Evolutionary conservation across 2,329 filamentous ascomycete species (phyloP).

Genomic region (Colletotrichum cuscutae): DNA sequence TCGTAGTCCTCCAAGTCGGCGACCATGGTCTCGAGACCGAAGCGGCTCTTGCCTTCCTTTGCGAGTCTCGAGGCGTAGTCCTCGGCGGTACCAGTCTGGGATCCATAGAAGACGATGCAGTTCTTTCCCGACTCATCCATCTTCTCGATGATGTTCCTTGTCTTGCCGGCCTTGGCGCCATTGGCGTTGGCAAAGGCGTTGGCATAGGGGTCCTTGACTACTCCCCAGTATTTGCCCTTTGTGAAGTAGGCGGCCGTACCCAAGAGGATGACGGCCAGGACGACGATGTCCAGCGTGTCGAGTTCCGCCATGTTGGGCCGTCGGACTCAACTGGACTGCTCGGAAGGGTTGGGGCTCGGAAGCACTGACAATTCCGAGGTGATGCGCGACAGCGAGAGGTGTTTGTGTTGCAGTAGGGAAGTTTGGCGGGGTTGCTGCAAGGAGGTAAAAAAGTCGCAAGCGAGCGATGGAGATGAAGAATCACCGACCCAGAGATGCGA

Average conservation of each 20-base stretch:
- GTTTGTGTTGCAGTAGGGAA: conserved; percentile 6
- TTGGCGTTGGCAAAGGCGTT: conserved; percentile 76
- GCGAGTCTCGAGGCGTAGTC: conserved; percentile 96
- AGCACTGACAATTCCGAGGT: conserved; percentile 11
- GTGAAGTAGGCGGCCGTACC: conserved; percentile 97
- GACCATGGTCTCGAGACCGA: conserved; percentile 97
- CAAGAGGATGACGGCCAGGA: conserved; percentile 85
- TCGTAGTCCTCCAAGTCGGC: conserved; percentile 98
- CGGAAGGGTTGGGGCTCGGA: conserved; percentile 8
- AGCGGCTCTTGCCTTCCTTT: conserved; percentile 96
- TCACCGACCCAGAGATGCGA: background rate
- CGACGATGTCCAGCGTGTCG: conserved; percentile 93
- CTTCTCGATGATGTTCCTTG: conserved; percentile 93
- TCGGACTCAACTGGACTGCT: conserved; percentile 14
- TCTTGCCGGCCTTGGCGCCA: conserved; percentile 81
- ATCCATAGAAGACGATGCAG: conserved; percentile 98
- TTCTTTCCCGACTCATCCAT: conserved; percentile 97
- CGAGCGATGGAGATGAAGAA: background rate
- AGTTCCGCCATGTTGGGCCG: conserved; percentile 82
- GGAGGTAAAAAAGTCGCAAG: background rate
- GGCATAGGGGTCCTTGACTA: conserved; percentile 89
- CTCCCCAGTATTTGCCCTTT: conserved; percentile 93
- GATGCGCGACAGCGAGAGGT: background rate
- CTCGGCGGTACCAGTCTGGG: conserved; percentile 97
- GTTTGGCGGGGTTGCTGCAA: conserved; percentile 11